Conservation (phyloP, 805 yeast species). For the Wickerhamomyces queroliae region DNA sequence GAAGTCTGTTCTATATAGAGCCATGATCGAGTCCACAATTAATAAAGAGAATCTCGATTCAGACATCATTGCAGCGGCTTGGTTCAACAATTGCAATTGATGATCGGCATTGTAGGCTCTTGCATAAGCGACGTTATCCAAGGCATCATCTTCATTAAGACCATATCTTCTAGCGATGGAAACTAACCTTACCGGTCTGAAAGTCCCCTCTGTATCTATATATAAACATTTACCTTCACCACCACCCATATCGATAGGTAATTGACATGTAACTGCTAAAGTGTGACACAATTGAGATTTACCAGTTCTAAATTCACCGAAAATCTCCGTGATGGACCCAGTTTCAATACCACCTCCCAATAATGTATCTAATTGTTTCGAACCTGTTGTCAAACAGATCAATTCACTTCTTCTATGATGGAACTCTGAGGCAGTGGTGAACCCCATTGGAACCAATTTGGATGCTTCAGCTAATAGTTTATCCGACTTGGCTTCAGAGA, state of each 20-base stretch:
- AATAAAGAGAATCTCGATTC: constrained; percentile 85
- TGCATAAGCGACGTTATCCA: constrained; percentile 96
- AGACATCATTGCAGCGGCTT: constrained; percentile 95
- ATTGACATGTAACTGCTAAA: constrained; percentile 91
- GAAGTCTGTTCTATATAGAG: constrained; percentile 89
- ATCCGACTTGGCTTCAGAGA: constrained; percentile 94
- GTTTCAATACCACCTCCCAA: constrained; percentile 97
- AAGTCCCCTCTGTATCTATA: constrained; percentile 96
- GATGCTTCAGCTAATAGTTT: constrained; percentile 77
- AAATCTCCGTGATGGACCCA: constrained; percentile 92
- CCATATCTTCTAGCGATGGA: constrained; percentile 91
- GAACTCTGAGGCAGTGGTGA: constrained; percentile 94
- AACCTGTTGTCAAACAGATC: constrained; percentile 92
- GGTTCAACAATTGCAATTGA: constrained; percentile 77
- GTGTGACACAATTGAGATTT: constrained; percentile 97
- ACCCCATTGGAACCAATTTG: constrained; percentile 88
- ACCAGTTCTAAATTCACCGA: constrained; percentile 97
- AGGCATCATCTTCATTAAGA: constrained; percentile 86
- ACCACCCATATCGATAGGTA: constrained; percentile 96
- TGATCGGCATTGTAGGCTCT: constrained; percentile 97
- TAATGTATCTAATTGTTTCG: constrained; percentile 86
- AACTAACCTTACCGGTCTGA: constrained; percentile 84
- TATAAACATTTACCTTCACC: constrained; percentile 97
- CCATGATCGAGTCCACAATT: constrained; percentile 97
- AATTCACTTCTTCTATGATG: constrained; percentile 86